phyloP scores from a whole-genome alignment of 495 filamentous ascomycete genomes.

The Xylaria scruposa region DNA sequence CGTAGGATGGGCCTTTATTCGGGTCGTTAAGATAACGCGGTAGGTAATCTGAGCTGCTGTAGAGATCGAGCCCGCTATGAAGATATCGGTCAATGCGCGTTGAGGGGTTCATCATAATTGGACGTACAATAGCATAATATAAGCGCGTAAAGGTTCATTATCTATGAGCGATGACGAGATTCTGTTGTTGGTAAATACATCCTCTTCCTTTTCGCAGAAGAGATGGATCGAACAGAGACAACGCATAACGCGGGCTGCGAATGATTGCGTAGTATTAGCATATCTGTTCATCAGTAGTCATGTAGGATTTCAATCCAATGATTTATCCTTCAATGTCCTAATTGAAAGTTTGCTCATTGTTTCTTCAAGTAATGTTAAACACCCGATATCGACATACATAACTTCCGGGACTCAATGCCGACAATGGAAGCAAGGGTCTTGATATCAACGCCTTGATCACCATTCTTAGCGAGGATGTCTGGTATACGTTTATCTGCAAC shows the following conservation, averaged over 20 bases:
- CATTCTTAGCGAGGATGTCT: constrained; percentile 37
- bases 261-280: background rate
- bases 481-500: constrained; percentile 41
- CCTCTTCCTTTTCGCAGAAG: constrained; percentile 36
- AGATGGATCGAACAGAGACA: constrained; percentile 46
- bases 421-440: constrained; percentile 31
- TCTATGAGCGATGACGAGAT: constrained; percentile 41
- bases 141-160: constrained; percentile 45
- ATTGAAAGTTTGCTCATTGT: background rate
- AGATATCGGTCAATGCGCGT: background rate
- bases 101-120: background rate
- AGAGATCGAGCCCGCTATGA: constrained; percentile 39
- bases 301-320: background rate
- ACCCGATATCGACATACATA: constrained; percentile 27
- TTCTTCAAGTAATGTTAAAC: background rate
- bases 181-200: constrained; percentile 45
- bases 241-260: constrained; percentile 42
- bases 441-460: constrained; percentile 33
- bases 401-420: constrained; percentile 40
- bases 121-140: constrained; percentile 41
- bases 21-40: constrained; percentile 41
- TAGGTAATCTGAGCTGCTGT: constrained; percentile 41
- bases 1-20: constrained; percentile 38
- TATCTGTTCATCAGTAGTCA: no score
- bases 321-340: background rate